Evolutionary conservation across 2,329 filamentous ascomycete species (phyloP), one percentile per base, ranked within the genome.

Genomic region (Colletotrichum plurivorum): DNA sequence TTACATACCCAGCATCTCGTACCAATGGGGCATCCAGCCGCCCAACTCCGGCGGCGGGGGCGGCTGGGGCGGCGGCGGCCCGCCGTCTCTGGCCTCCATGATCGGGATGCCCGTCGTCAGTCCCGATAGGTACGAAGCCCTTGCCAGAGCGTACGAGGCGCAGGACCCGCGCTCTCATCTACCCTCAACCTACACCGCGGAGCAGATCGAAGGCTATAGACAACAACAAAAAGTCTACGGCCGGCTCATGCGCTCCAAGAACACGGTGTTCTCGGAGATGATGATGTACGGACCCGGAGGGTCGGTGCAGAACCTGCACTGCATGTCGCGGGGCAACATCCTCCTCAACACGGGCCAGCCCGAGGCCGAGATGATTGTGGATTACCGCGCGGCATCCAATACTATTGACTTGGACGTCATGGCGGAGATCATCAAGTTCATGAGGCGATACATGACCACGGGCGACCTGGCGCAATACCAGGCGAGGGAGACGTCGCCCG

Each of bases 211-310:
- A 22, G 74, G 74, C 18, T 76, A 83, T 55, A 84, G 84, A 70
- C 81, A 83, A 10, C 80, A 86, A 7, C 82, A 84, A 25, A 58
- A 60, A 8, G 67, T 75, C 8, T 73, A 66, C 59, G 63, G 69
- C 39, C 45, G 70, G 3, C 71, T 74, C 39, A 70, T 75, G 72
- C 69, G 70, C 16, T 71, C 71, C 20, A 63, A 70, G 48, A 71
- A 74, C 15, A 72, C 77, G 3, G 82, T 83, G 70, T 82, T 87
- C 73, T 85, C 83, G 56, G 78, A 77, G 56, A 80, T 87, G 46
- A 86, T 86, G 72, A 84, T 74, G 51, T 63, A 66, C 57, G 70
- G 71, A 0, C 73, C 74, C 9, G 71, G 73, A 5, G 74, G 73
- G 12, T 73, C 71, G 8, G 72, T 75, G 18, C 71, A 75, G 63